Evolutionary conservation across 176 grass and related monocot genomes (phyloP), one percentile per base, ranked within the genome.

Genomic region (Guadua angustifolia): DNA sequence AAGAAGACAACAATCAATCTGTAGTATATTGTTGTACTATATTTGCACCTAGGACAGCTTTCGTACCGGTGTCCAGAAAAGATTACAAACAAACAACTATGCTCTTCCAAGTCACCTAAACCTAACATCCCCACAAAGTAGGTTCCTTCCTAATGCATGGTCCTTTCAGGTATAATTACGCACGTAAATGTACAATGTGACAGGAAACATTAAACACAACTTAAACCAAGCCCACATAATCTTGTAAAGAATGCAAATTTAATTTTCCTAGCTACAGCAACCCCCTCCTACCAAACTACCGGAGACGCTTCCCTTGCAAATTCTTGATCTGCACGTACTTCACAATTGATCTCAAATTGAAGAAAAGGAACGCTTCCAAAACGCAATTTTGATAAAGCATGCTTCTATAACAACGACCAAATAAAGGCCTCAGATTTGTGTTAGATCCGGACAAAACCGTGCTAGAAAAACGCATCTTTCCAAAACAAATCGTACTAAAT

Each of bases 161-260:
- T 55, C 35, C 77, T 47, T 59, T 25, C 25, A 65, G 49, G 47
- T 52, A 51, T n/a, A 78, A 66, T 36, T 78, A 78, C 66, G 58
- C 49, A 90, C 59, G 53, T 45, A 73, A 83, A 51, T 86, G 80
- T 66, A 39, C 84, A 52, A 74, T 46, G 81, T 67, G 88, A 52
- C 32, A 46, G 42, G 22, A 73, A 39, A 40, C 66, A 90, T 59
- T 78, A 78, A 90, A 40, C 38, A 57, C 15, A 19, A 66, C 35
- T 73, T 32, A 40, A 68, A 59, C 15, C 16, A 81, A 83, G 60
- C 32, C 49, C 45, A 63, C 47, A 49, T 22, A 66, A 82, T n/a
- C 47, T 72, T 46, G 16, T 51, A 51, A 58, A 73, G 46, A 70
- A 16, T 19, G 36, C 17, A 64, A 24, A 36, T 29, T 72, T 6